phyloP scores from a whole-genome alignment of 345 rosid species.

The Turritis glabra region DNA sequence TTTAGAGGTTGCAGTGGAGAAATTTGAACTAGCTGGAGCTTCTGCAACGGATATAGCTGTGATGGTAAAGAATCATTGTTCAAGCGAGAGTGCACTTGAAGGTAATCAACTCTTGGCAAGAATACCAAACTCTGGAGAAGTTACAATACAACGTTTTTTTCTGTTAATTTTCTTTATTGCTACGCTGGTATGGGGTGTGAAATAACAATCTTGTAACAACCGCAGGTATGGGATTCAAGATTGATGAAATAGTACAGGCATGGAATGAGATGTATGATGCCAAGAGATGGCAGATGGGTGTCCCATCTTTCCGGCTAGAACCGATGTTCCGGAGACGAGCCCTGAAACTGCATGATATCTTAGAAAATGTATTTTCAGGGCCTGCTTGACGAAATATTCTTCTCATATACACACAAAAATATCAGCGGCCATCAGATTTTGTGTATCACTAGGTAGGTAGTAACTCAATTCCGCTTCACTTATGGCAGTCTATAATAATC shows the following conservation, averaged over 20 bases:
- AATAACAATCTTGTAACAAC: conserved; percentile 15
- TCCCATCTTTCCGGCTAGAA: conserved; percentile 92
- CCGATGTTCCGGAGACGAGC: conserved; percentile 85
- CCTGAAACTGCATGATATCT: conserved; percentile 74
- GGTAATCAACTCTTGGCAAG: conserved; percentile 47
- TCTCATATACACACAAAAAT: conserved; percentile 6
- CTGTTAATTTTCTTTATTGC: not conserved
- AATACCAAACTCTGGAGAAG: not conserved
- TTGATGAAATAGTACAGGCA: conserved; percentile 96
- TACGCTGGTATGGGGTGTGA: not conserved
- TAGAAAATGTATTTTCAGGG: conserved; percentile 60
- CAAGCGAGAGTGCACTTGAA: conserved; percentile 79
- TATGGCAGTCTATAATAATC: not conserved
- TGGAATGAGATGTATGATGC: conserved; percentile 99
- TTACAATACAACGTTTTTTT: not conserved
- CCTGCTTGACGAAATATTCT: conserved; percentile 20
- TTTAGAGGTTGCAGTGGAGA: conserved; percentile 94
- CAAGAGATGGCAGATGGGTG: conserved; percentile 91
- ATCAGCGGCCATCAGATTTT: conserved; percentile 9
- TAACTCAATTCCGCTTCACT: not conserved
- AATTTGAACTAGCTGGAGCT: conserved; percentile 98
- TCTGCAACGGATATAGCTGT: conserved; percentile 94
- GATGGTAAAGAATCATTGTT: conserved; percentile 97
- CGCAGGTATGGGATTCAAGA: conserved; percentile 87
- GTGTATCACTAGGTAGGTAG: conserved; percentile 33